Conservation (phyloP, 495 filamentous ascomycete species). For the Xanthoparmelia taractica region DNA sequence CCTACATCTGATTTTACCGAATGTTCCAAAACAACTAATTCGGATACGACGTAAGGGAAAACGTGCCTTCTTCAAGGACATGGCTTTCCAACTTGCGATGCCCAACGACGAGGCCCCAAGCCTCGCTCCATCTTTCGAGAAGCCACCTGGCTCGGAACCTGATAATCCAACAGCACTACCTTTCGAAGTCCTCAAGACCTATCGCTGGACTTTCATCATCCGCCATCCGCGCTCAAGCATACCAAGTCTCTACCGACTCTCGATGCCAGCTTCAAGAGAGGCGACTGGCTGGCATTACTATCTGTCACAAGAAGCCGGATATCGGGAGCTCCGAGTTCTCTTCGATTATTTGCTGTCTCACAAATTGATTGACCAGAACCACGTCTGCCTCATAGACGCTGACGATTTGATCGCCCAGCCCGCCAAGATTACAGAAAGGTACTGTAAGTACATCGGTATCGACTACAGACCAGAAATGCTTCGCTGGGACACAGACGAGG, state of each 20-base stretch:
- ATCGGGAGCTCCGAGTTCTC: slow-evolving; percentile 11
- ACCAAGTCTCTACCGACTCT: slow-evolving; percentile 15
- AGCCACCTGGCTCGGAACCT: not conserved
- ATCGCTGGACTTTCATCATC: slow-evolving; percentile 18
- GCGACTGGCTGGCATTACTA: slow-evolving; percentile 3
- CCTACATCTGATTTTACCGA: not conserved
- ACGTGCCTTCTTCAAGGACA: slow-evolving; percentile 18
- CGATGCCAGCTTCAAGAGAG: slow-evolving; percentile 9
- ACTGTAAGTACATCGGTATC: slow-evolving; percentile 66
- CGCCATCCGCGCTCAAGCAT: slow-evolving; percentile 3
- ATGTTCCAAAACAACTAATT: not conserved
- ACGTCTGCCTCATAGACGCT: slow-evolving; percentile 80
- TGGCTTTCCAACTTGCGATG: slow-evolving; percentile 13
- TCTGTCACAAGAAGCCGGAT: slow-evolving; percentile 9
- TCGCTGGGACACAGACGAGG: slow-evolving; percentile 64
- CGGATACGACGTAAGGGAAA: not conserved
- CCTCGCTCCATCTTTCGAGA: slow-evolving; percentile 11
- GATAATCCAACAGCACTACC: slow-evolving; percentile 16
- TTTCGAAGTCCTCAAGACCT: slow-evolving; percentile 2
- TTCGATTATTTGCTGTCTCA: slow-evolving; percentile 18
- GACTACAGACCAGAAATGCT: slow-evolving; percentile 65
- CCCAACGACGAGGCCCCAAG: not conserved
- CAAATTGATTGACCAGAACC: slow-evolving; percentile 15
- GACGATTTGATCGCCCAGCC: slow-evolving; percentile 85
- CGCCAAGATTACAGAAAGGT: slow-evolving; percentile 57